Base-by-base conservation (phyloP, 2,329 filamentous ascomycete genomes). In the Gnomoniopsis smithogilvyi region DNA sequence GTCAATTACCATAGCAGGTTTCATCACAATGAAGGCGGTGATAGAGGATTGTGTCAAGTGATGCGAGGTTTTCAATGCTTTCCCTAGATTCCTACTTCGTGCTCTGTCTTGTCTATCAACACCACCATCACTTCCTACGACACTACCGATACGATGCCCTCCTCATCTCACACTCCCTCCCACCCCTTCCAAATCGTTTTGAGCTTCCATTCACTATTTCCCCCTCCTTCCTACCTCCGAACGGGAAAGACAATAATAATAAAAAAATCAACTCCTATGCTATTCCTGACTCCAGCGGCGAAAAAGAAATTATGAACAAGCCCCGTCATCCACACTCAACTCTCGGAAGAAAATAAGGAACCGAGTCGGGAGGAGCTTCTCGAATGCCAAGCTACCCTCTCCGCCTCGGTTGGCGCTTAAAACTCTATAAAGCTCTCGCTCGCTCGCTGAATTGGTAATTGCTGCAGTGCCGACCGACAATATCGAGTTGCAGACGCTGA, bases 251-350 rank as follows among this genome's bases (percentile, higher is more conserved):
- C 22, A 58, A 56, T 51, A 54, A 54, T 58, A 51, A n/a, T n/a
- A n/a, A n/a, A n/a, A 57, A 58, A 48, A 56, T 52, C 56, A 61
- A 59, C 52, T 59, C 59, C 56, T 55, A 61, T 61, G 59, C 59
- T 61, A 61, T 58, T 59, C 59, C 59, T 48, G 56, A 61, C 59
- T 59, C 59, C 59, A 48, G 47, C 51, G 55, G 56, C 56, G 53
- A 48, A 51, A 59, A 59, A 49, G 43, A 17, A 53, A 59, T 43
- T 41, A 55, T 22, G 21, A 41, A 55, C 43, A 41, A 17, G 30
- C 34, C 34, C 34, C 51, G 38, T 49, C 49, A 38, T 52, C 50
- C 56, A 36, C 43, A 47, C 47, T 43, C 55, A 17, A 50, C 51
- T 26, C 55, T 36, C 7, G 46, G 26, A 33, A 54, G 59, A 54